Conservation (phyloP, 139 green algal genomes). For the Chlorella sp. region DNA sequence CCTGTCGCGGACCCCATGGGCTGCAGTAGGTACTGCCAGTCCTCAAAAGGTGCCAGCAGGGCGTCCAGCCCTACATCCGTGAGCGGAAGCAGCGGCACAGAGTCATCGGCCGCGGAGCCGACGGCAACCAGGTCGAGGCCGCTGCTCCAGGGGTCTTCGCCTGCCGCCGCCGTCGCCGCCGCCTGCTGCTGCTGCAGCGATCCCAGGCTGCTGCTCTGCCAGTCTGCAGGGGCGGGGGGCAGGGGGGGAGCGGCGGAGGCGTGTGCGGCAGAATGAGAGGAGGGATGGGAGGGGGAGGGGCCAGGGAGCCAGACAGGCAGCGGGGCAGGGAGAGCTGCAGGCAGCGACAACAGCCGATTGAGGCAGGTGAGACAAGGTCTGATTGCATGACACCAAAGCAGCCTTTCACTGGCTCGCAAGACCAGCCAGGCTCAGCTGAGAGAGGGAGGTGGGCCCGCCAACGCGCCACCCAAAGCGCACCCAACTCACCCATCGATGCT, state of each 20-base stretch:
- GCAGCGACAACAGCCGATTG: neutral
- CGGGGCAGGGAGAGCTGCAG: neutral
- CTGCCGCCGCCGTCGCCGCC: neutral
- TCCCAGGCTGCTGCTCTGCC: constrained; percentile 8
- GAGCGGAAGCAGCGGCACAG: neutral
- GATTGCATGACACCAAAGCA: too few species aligned
- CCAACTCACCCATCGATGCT: neutral
- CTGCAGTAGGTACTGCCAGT: constrained; percentile 23
- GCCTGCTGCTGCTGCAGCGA: neutral
- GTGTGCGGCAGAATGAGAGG: neutral
- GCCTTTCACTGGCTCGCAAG: too few species aligned
- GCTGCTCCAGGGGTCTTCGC: constrained; percentile 8
- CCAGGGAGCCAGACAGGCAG: neutral
- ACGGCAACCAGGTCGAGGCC: neutral
- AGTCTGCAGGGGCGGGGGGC: neutral
- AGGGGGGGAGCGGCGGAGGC: neutral
- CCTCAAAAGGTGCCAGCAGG: constrained; percentile 27
- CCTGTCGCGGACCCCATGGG: neutral
- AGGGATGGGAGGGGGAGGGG: neutral
- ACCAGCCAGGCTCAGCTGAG: too few species aligned
- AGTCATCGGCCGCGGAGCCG: neutral
- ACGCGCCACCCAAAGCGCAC: too few species aligned
- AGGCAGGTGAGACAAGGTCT: too few species aligned
- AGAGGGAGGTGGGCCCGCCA: too few species aligned
- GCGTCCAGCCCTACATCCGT: constrained; percentile 11